These are phyloP conservation scores for Amanita rubescens DNA, from an alignment of 768 basidiomycete genomes.

Conservation along the genomic window DNA sequence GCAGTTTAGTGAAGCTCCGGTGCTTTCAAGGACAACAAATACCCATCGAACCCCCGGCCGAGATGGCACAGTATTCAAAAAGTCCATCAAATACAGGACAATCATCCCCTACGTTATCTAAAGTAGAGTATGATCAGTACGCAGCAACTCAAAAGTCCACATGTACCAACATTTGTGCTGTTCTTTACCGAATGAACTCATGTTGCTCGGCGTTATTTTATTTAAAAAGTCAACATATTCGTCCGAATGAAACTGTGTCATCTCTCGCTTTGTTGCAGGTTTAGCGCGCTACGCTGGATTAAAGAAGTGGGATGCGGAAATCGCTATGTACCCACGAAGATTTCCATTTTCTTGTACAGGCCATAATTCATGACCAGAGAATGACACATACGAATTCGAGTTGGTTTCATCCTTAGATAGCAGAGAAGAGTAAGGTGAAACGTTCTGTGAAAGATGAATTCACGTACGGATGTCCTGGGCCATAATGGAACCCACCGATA, in stretches of 20 bases:
- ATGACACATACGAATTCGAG: constrained; percentile 98
- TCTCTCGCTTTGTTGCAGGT: constrained; percentile 98
- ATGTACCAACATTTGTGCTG: constrained; percentile 80
- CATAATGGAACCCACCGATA: constrained; percentile 98
- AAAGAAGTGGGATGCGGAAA: constrained; percentile 1
- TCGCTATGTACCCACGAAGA: constrained; percentile 65
- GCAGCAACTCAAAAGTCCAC: constrained; percentile 1
- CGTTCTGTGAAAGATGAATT: neutral
- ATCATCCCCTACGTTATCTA: constrained; percentile 97
- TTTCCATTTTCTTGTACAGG: constrained; percentile 99
- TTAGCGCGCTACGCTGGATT: constrained; percentile 72
- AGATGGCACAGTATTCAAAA: constrained; percentile 99
- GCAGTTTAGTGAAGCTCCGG: neutral
- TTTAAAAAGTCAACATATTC: constrained; percentile 98
- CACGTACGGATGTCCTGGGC: constrained; percentile 87
- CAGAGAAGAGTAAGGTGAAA: constrained; percentile 6
- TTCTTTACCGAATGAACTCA: constrained; percentile 88
- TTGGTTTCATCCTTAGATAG: constrained; percentile 81
- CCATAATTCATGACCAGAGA: constrained; percentile 99
- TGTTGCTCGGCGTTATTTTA: constrained; percentile 90
- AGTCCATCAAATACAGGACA: constrained; percentile 98
- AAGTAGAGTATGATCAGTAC: neutral
- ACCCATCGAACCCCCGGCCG: constrained; percentile 99
- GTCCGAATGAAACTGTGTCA: constrained; percentile 99
- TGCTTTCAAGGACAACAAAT: constrained; percentile 18